These are phyloP conservation scores for Immersiporthe knoxdaviesiana DNA, from an alignment of 2,329 filamentous ascomycete species.

Conservation along the genomic window DNA sequence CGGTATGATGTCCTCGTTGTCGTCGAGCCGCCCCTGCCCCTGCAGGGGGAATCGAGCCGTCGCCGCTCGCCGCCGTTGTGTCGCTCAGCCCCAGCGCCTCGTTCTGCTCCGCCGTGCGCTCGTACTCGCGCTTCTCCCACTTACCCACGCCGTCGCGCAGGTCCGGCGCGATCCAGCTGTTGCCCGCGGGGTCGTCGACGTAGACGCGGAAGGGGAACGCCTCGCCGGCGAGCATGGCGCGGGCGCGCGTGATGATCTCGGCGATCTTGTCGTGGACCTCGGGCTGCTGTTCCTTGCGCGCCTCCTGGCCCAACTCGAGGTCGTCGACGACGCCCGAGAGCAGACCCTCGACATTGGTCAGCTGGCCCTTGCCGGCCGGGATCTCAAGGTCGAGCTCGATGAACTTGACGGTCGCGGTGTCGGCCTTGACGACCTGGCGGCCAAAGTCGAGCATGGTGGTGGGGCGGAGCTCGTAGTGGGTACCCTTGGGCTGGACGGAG, in stretches of 20 bases:
- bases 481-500: slow-evolving; percentile 86
- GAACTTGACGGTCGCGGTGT: slow-evolving; percentile 82
- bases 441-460: slow-evolving; percentile 75
- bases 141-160: slow-evolving; percentile 80
- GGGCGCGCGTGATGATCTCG: slow-evolving; percentile 72
- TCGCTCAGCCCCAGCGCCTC: slow-evolving; percentile 76
- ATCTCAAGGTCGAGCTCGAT: slow-evolving; percentile 94
- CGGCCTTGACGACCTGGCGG: slow-evolving; percentile 89
- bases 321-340: slow-evolving; percentile 78
- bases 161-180: slow-evolving; percentile 94
- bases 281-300: slow-evolving; percentile 75
- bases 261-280: slow-evolving; percentile 80
- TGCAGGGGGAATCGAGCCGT: slow-evolving; percentile 56
- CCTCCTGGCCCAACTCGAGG: slow-evolving; percentile 79
- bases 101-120: slow-evolving; percentile 84
- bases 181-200: slow-evolving; percentile 89
- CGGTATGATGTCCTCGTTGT: slow-evolving; percentile 81
- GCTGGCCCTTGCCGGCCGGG: slow-evolving; percentile 84
- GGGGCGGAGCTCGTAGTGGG: slow-evolving; percentile 80
- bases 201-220: slow-evolving; percentile 86
- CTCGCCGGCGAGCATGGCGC: slow-evolving; percentile 76
- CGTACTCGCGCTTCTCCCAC: slow-evolving; percentile 84
- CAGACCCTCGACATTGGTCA: slow-evolving; percentile 92
- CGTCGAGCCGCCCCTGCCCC: slow-evolving; percentile 42
- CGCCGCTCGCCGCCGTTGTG: slow-evolving; percentile 52